phyloP scores from a whole-genome alignment of 1,284 basidiomycete genomes.

The Thecaphora thlaspeos region DNA sequence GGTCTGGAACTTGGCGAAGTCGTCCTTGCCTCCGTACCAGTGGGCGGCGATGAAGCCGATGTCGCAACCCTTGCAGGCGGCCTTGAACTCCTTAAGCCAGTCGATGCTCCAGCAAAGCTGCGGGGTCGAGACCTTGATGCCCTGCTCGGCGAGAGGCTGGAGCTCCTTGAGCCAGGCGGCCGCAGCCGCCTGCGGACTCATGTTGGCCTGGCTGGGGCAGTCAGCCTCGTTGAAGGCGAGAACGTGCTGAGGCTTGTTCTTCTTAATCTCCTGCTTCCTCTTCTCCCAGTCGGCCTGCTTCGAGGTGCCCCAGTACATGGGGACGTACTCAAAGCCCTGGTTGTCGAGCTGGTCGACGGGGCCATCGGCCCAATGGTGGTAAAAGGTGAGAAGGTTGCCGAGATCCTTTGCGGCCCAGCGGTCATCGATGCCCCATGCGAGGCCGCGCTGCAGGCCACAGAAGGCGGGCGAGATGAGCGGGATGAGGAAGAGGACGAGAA shows the following conservation, averaged over 20 bases:
- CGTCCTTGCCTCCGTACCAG: conserved; percentile 51
- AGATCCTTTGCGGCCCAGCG: conserved; percentile 5
- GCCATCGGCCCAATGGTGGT: conserved; percentile 45
- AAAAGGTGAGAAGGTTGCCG: conserved; percentile 24
- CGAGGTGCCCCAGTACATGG: conserved; percentile 48
- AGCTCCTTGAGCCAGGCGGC: conserved; percentile 45
- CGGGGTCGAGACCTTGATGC: conserved; percentile 45
- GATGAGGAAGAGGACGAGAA: conserved; percentile 2
- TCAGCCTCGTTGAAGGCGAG: conserved; percentile 52
- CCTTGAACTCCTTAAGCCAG: conserved; percentile 49
- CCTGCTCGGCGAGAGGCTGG: conserved; percentile 42
- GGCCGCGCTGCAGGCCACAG: conserved; percentile 5
- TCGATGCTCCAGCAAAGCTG: conserved; percentile 53
- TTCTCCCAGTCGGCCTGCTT: conserved; percentile 40
- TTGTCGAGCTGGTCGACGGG: conserved; percentile 20
- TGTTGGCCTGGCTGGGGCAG: conserved; percentile 38
- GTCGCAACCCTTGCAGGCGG: conserved; percentile 39
- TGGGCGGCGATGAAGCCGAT: conserved; percentile 52
- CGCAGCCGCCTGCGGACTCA: conserved; percentile 41
- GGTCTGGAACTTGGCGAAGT: conserved; percentile 41
- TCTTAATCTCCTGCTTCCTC: conserved; percentile 30
- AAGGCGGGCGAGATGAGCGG: conserved; percentile 11
- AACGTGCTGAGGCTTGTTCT: conserved; percentile 15
- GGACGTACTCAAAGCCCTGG: conserved; percentile 43
- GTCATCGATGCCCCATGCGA: conserved; percentile 38